phyloP scores from a whole-genome alignment of 306 rosid species.

The Gastrolobium villosum region DNA sequence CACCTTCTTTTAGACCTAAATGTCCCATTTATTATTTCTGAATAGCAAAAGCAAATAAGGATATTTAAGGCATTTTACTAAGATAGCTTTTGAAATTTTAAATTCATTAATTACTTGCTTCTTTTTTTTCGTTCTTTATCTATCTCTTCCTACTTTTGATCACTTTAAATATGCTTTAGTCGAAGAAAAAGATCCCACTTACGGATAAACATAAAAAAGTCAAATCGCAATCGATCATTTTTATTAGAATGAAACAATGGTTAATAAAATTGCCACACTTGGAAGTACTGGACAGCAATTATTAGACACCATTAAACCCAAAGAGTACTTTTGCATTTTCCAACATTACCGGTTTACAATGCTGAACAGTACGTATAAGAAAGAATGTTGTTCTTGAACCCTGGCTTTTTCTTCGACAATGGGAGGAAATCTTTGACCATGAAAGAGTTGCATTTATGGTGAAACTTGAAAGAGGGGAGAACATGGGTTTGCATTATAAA shows the following conservation, averaged over 20 bases:
- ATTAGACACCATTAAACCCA: constrained; percentile 27
- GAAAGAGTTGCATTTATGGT: neutral
- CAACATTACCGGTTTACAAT: constrained; percentile 13
- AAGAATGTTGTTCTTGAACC: neutral
- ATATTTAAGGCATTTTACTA: constrained; percentile 1
- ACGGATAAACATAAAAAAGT: neutral
- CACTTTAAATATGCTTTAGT: neutral
- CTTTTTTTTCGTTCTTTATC: neutral
- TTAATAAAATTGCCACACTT: constrained; percentile 23
- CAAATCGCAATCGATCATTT: neutral
- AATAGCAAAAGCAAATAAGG: neutral
- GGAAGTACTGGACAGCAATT: constrained; percentile 20
- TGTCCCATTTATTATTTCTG: neutral
- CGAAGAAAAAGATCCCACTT: constrained; percentile 10
- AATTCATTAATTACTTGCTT: neutral
- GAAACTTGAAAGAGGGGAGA: constrained; percentile 2
- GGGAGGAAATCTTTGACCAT: neutral
- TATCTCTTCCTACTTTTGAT: neutral
- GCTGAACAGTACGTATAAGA: neutral
- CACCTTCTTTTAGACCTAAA: neutral
- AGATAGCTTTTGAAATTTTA: neutral
- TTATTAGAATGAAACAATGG: constrained; percentile 9
- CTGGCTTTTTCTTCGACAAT: constrained; percentile 17
- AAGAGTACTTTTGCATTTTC: constrained; percentile 18
- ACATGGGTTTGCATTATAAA: constrained; percentile 13